Conservation (phyloP, 2,329 filamentous ascomycete species). For the Stagonosporopsis vannaccii region DNA sequence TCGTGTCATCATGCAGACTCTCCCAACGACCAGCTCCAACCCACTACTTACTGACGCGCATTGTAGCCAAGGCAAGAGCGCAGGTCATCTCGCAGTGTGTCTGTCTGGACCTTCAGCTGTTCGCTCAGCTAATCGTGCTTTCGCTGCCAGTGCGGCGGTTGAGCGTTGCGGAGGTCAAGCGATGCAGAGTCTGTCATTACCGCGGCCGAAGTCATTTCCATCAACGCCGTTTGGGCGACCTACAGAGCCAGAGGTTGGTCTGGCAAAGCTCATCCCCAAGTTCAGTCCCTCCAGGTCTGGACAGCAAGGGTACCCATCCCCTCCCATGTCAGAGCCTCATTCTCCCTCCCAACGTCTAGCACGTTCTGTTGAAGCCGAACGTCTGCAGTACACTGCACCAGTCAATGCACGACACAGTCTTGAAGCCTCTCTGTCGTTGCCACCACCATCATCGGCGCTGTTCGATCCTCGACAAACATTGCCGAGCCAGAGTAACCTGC, state of each 20-base stretch:
- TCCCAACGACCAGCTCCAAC: conserved; percentile 32
- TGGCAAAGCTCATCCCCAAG: conserved; percentile 43
- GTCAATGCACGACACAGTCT: conserved; percentile 32
- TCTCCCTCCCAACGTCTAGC: conserved; percentile 51
- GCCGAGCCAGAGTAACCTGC: conserved; percentile 25
- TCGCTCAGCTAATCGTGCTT: conserved; percentile 39
- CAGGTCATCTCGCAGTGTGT: conserved; percentile 24
- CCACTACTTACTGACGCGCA: conserved; percentile 28
- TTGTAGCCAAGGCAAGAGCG: conserved; percentile 26
- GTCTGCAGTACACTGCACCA: conserved; percentile 36
- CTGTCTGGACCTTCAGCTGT: conserved; percentile 28
- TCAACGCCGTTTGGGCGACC: conserved; percentile 48
- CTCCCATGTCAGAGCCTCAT: conserved; percentile 60
- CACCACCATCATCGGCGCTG: conserved; percentile 33
- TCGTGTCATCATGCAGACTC: conserved; percentile 42
- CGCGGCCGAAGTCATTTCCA: conserved; percentile 47
- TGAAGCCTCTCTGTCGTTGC: conserved; percentile 34
- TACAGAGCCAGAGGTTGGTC: conserved; percentile 45
- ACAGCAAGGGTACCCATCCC: conserved; percentile 55
- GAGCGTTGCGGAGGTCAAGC: conserved; percentile 48
- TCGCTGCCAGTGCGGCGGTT: conserved; percentile 45
- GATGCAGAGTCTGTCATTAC: conserved; percentile 53
- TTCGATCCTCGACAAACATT: conserved; percentile 37
- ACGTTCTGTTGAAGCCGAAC: conserved; percentile 44
- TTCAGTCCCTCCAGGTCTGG: conserved; percentile 48